Evolutionary conservation across 1,139 yeast genomes (phyloP), one percentile per base, ranked within the genome.

Genomic region (Sugiyamaella sp.): DNA sequence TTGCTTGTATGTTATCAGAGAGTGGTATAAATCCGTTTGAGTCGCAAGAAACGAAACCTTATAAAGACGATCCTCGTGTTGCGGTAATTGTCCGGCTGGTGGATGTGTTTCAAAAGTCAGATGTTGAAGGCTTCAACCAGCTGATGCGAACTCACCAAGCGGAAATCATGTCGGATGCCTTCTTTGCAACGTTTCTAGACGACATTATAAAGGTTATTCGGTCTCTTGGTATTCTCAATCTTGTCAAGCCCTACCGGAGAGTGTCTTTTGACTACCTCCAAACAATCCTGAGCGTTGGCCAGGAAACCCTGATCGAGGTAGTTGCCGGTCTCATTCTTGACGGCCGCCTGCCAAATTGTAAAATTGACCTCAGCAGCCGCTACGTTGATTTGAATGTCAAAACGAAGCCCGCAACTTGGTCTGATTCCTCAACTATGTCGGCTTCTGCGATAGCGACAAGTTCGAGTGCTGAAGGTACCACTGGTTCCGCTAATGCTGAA

Each of bases 1-100:
- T 87, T 9, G 80, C 89, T 25, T 82, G 86, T 6, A 73, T 87
- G 58, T 70, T 88, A 46, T 79, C 87, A 14, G 85, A 82, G 57
- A 80, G 81, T 53, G 79, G 75, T 49, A 81, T 86, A 57, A 83
- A 85, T 61, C 89, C 90, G 0, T 85, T 86, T 64, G 80, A 76
- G 39, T 73, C 78, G 17, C 80, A 74, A 58, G 80, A 77, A 56
- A 74, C 78, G 1, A 72, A 73, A 58, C 77, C 76, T 22, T 77
- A 74, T 60, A 63, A 69, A 53, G 70, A 73, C 42, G 70, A 74
- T 48, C 71, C 74, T 8, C 70, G 71, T 24, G 66, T 77, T 22
- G 52, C 61, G 12, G 70, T 67, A 19, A 70, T 73, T 68, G 73
- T 73, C 46, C 57, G 64, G 6, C 60, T 80, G 25, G 69, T 75